Percentiles rank a stretch among this genome's conserved stretches.
Conservation (phyloP, 495 filamentous ascomycete species). For the Friedmanniomyces simplex region DNA sequence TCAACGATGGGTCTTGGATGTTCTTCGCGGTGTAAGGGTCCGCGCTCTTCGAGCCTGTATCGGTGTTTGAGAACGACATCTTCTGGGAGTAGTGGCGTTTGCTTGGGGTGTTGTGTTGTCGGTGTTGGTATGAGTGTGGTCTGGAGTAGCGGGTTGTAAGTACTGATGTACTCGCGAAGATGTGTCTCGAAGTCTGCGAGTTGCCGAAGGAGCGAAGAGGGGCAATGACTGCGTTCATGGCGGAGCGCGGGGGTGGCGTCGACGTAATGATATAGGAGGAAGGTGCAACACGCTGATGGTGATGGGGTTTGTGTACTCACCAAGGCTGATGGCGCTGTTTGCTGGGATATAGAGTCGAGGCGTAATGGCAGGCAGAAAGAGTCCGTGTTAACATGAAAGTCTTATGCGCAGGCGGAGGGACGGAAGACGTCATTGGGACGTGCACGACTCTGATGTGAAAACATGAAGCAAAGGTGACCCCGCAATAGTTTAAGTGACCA, state of each 20-base stretch:
- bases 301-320: not conserved
- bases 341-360: too few species aligned
- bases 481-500: too few species aligned
- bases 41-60: slow-evolving; percentile 45
- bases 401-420: too few species aligned
- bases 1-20: slow-evolving; percentile 48
- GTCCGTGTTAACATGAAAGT: too few species aligned
- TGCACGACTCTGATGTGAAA: too few species aligned
- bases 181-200: not conserved
- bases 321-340: too few species aligned
- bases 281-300: not conserved
- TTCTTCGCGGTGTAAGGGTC: slow-evolving; percentile 80
- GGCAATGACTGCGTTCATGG: not conserved
- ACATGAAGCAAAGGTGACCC: too few species aligned
- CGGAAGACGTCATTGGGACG: too few species aligned
- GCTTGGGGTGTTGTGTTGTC: not conserved
- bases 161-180: not conserved
- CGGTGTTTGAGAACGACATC: slow-evolving; percentile 49
- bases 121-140: not conserved
- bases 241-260: not conserved
- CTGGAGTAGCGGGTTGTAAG: not conserved
- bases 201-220: not conserved
- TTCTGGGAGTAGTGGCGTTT: slow-evolving; percentile 7
- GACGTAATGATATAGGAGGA: not conserved
- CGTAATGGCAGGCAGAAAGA: too few species aligned